Conservation (phyloP, 768 basidiomycete species). For the Boletus tomentosulus region DNA sequence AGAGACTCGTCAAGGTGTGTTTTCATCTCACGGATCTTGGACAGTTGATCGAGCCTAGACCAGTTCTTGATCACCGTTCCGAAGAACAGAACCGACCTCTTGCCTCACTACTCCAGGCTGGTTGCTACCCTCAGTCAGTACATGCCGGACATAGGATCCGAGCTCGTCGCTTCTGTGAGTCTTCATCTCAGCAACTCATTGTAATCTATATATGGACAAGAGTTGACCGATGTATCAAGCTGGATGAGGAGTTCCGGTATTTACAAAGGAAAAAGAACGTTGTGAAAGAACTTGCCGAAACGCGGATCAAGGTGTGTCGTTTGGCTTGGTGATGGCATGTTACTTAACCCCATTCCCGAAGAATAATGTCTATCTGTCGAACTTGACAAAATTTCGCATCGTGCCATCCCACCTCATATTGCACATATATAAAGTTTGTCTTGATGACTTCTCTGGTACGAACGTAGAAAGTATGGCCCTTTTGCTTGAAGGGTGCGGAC, state of each 20-base stretch:
- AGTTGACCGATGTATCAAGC: conserved; percentile 40
- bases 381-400: conserved; percentile 92
- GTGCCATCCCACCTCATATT: conserved; percentile 89
- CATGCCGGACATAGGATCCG: conserved; percentile 89
- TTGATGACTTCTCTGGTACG: conserved; percentile 90
- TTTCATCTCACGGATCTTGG: neutral
- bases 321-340: neutral
- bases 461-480: conserved; percentile 94
- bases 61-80: conserved; percentile 82
- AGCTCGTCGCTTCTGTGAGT: conserved; percentile 76
- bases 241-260: conserved; percentile 96
- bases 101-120: conserved; percentile 90
- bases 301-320: conserved; percentile 68
- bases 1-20: conserved; percentile 78
- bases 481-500: conserved; percentile 88
- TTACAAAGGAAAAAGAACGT: conserved; percentile 92
- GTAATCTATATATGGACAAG: neutral
- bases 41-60: conserved; percentile 8
- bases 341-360: conserved; percentile 28
- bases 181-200: neutral
- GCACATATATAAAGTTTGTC: conserved; percentile 94
- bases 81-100: conserved; percentile 82
- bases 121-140: conserved; percentile 86
- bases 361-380: conserved; percentile 87
- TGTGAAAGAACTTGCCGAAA: conserved; percentile 83